Base-by-base conservation (phyloP, 2,329 filamentous ascomycete genomes). In the Ceratocystis huliohia region DNA sequence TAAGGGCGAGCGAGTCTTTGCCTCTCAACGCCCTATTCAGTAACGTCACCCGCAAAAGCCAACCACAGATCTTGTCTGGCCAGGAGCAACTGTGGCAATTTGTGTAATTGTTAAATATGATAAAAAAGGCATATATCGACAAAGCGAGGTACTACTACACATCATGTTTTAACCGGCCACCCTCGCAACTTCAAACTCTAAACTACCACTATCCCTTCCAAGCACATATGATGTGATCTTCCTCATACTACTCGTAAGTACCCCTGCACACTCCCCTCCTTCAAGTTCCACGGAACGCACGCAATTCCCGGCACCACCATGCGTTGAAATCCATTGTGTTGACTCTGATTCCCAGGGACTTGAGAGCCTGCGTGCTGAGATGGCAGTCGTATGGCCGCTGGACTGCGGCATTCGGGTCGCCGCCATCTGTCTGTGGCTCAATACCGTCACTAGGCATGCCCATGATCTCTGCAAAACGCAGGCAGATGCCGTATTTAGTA, bases 401-500 rank as follows among this genome's bases (percentile, higher is more conserved):
- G 0, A 91, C 88, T 25, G 81, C 80, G 57, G 87, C 84, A 69
- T 84, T 85, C 5, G 86, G 84, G 69, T 89, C 87, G 73, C 88
- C 88, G 46, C 88, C 88, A 71, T 88, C 80, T 28, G 84, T 82
- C 71, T 90, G 87, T 8, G 87, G 78, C 71, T 83, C 80, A 74
- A 96, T 86, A 6, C 82, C 82, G 61, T 84, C 82, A 22, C 87
- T 79, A 10, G 88, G 81, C 66, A 95, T 73, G 0, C 87, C 89
- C 81, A 95, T 85, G 67, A 96, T 89, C 68, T 91, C 85, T 3
- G 85, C 88, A 72, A 96, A 86, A 8, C 82, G 77, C 76, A 89
- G 78, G 74, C 89, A 92, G 66, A 96, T 96, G 74, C 93, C 86
- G 74, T 92, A 95, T 78, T 96, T 96, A 61, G 91, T 96, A 79